Evolutionary conservation across 306 rosid genomes (phyloP).

Genomic region (Spatholobus suberectus): DNA sequence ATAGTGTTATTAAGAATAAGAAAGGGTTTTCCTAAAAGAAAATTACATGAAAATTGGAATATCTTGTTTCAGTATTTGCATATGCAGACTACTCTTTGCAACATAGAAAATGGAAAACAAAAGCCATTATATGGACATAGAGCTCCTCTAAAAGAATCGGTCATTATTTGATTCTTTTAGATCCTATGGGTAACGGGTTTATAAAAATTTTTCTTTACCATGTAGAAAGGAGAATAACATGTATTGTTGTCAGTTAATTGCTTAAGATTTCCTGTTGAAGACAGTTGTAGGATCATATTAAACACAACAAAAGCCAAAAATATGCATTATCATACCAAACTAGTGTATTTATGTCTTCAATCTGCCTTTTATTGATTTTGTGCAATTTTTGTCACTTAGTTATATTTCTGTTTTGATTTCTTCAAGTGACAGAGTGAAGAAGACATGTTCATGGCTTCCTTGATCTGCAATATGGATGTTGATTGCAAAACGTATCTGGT

Average conservation of each 20-base stretch:
- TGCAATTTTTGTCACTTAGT: background rate
- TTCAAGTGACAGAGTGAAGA: conserved; percentile 65
- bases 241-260: conserved; percentile 20
- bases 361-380: conserved; percentile 12
- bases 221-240: conserved; percentile 24
- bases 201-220: background rate
- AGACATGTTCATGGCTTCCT: conserved; percentile 85
- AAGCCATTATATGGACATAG: background rate
- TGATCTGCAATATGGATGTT: conserved; percentile 87
- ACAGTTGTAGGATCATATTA: conserved; percentile 21
- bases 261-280: conserved; percentile 15
- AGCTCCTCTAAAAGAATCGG: conserved; percentile 12
- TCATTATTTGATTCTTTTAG: background rate
- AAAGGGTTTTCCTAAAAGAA: background rate
- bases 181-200: background rate
- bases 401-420: conserved; percentile 14
- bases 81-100: background rate
- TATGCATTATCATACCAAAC: conserved; percentile 17
- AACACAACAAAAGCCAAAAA: background rate
- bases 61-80: conserved; percentile 3
- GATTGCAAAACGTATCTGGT: conserved; percentile 76
- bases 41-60: conserved; percentile 4
- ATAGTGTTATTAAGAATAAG: background rate
- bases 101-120: background rate
- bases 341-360: background rate